Base-by-base conservation (phyloP, 371 early-diverging fungal genomes). In the Rhizopus delemar region DNA sequence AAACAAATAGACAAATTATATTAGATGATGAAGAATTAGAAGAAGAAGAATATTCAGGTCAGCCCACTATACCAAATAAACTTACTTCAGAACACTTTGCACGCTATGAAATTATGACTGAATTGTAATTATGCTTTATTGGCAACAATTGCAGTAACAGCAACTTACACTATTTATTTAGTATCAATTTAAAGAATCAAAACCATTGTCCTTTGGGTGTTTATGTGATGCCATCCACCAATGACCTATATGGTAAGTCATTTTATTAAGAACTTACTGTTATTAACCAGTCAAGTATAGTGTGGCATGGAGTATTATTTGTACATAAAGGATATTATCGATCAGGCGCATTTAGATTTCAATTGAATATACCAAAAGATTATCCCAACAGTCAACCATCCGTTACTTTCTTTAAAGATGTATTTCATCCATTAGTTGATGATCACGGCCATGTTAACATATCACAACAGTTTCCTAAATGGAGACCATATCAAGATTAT, bases 371-470 rank as follows among this genome's bases (percentile, higher is more conserved):
- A 45, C 99, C 98, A 12, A 77, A 82, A 34, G 85, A 86, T 29
- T 91, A 91, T 60, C 99, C 99, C 4, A 82, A 89, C 9, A 72
- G 80, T 35, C 87, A 91, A 15, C 99, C 98, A 0, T 73, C 86
- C 0, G 91, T 99, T n/a, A 83, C 83, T 12, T 95, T 99, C 68
- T 57, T 87, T 38, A 93, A 93, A 13, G 90, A 91, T 32, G 89
- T 97, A 83, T 94, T 93, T 77, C 99, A 99, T 72, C 99, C 99
- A 34, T 83, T 97, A n/a, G 87, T 98, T 8, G 91, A 93, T 68
- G 63, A 66, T 15, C 77, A 78, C 5, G 90, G 93, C 6, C 66
- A 77, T 31, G 81, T 93, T 51, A 81, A 78, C 5, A 70, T 93
- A 5, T 74, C 84, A 50, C 90, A 89, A 48, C 90, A 87, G 66